Conservation (phyloP, 768 basidiomycete genomes). For the Mycena latifolia region DNA sequence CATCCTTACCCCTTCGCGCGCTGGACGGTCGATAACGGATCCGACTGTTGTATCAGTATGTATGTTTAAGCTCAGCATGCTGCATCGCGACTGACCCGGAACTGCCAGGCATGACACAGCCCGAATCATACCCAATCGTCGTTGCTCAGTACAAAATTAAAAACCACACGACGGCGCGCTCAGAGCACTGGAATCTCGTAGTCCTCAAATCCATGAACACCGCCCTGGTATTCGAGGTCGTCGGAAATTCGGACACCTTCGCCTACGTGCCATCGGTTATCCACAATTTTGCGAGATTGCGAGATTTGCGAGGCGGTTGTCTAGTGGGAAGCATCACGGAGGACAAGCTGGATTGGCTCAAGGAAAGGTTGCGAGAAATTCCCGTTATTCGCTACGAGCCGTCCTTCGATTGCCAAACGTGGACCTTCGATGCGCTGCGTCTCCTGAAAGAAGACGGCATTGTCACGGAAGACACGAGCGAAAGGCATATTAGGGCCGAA, state of each 20-base stretch:
- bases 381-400: constrained; percentile 37
- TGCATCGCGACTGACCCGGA: background rate
- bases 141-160: constrained; percentile 42
- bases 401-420: constrained; percentile 44
- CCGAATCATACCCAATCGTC: constrained; percentile 40
- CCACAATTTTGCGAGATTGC: constrained; percentile 29
- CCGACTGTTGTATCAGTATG: too few species aligned
- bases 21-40: background rate
- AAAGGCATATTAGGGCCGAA: constrained; percentile 31
- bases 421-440: constrained; percentile 42
- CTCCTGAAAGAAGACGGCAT: constrained; percentile 40
- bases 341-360: constrained; percentile 39
- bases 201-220: constrained; percentile 37
- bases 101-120: background rate
- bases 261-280: constrained; percentile 32
- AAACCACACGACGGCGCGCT: constrained; percentile 45
- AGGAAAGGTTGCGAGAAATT: constrained; percentile 36
- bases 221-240: constrained; percentile 40
- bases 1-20: background rate
- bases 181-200: constrained; percentile 39
- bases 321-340: constrained; percentile 39
- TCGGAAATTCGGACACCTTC: constrained; percentile 42
- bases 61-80: too few species aligned
- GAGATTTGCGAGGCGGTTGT: constrained; percentile 42
- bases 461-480: constrained; percentile 32